Evolutionary conservation across 148 eudicot species (phyloP), one percentile per base, ranked within the genome.

Genomic region (Vaccinium myrtillus): DNA sequence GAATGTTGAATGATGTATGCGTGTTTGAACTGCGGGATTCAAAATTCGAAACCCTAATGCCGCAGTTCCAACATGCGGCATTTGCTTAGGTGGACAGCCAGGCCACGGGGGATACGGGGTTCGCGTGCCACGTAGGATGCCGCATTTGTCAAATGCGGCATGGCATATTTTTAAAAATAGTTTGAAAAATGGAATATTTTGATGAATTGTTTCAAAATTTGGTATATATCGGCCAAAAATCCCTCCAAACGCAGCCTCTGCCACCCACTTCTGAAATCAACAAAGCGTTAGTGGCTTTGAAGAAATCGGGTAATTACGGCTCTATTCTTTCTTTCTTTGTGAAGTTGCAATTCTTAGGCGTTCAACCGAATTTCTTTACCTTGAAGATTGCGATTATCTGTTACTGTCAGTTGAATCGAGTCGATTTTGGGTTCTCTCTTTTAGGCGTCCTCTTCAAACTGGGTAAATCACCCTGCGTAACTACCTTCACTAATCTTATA

Each of bases 401-500:
- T 39, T 74, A 15, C 46, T 74, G 77, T 16, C 46, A 16, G 4
- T 46, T 43, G 54, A 46, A 46, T 21, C 78, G 25, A 21, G 78
- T 75, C 25, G 54, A 75, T 18, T 75, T 16, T 14, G 73, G 73
- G 32, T 67, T 67, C 73, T 67, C 73, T 25, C 73, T 67, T 11
- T 21, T 67, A 11, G 77, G 49, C 43, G n/a, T 18, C 43, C 21
- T 74, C 49, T 15, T 74, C 19, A 74, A 74, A 74, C n/a, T 48
- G 43, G 77, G 77, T 15, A 27, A 10, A 74, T 21, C 49, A 16
- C 87, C 87, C 8, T 73, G 65, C 75, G 75, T 82, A 27, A 27
- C 25, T 70, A 77, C 85, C 56, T 83, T 46, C 43, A 83, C 70
- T 13, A 49, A 36, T 59, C 80, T 83, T 21, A 67, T 67, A 25